Evolutionary conservation across 768 basidiomycete genomes (phyloP).

Genomic region (Fistulinella prunicolor): DNA sequence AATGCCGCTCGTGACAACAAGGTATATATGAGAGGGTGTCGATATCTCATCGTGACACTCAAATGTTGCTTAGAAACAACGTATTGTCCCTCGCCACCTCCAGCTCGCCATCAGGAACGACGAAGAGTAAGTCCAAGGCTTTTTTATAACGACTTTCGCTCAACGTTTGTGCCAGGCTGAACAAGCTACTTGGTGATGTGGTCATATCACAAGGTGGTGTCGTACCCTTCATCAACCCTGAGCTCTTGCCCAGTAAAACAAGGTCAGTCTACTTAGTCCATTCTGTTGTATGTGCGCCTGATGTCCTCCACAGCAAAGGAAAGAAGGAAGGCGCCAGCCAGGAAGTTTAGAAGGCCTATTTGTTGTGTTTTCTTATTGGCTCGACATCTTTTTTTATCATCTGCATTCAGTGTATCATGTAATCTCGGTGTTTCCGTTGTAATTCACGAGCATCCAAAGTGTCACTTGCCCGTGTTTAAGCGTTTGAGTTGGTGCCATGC

Average conservation of each 20-base stretch:
- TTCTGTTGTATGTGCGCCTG: not conserved
- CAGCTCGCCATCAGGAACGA: conserved; percentile 92
- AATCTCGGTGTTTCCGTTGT: conserved; percentile 15
- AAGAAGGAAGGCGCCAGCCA: conserved; percentile 34
- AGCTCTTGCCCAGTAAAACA: conserved; percentile 32
- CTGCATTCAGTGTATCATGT: conserved; percentile 28
- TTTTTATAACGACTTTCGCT: not conserved
- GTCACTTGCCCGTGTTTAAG: no score
- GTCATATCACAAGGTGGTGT: conserved; percentile 92
- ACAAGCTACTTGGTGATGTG: conserved; percentile 80
- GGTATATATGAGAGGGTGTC: conserved; percentile 14
- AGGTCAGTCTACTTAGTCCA: conserved; percentile 17
- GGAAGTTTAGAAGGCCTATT: conserved; percentile 24
- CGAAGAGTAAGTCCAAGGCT: conserved; percentile 58
- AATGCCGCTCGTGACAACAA: conserved; percentile 55
- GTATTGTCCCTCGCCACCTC: conserved; percentile 91
- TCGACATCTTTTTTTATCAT: conserved; percentile 30
- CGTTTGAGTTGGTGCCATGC: no score
- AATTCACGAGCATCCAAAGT: conserved; percentile 12
- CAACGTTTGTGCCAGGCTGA: conserved; percentile 42
- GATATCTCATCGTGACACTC: not conserved
- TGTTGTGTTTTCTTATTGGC: conserved; percentile 18
- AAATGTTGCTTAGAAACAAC: conserved; percentile 58
- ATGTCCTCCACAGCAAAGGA: conserved; percentile 27
- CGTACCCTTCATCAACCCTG: conserved; percentile 62